Evolutionary conservation across 805 yeast genomes (phyloP).

Genomic region (Starmerella scarabaei): DNA sequence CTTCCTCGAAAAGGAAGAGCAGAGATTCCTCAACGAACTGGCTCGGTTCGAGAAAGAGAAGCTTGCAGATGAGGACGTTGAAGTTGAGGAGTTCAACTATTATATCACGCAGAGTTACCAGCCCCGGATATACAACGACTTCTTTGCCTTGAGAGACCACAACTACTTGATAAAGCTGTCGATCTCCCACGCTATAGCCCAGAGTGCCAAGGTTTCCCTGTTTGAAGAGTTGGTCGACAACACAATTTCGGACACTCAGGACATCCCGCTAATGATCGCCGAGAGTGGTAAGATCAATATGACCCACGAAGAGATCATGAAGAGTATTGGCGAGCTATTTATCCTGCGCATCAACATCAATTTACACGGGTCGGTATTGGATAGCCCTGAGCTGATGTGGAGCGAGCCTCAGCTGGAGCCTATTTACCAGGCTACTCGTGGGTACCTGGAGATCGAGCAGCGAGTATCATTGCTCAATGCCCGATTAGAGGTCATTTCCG

Average conservation of each 20-base stretch:
- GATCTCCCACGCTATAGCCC: constrained; percentile 91
- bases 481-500: constrained; percentile 84
- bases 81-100: constrained; percentile 87
- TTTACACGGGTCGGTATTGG: constrained; percentile 51
- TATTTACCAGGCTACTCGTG: constrained; percentile 91
- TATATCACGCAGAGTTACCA: constrained; percentile 89
- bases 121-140: constrained; percentile 92
- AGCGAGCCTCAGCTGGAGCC: constrained; percentile 97
- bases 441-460: constrained; percentile 89
- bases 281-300: constrained; percentile 87
- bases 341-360: constrained; percentile 44
- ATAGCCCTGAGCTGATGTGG: constrained; percentile 98
- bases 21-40: constrained; percentile 63
- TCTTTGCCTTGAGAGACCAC: constrained; percentile 75
- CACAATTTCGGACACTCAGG: constrained; percentile 94
- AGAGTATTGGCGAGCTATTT: constrained; percentile 89
- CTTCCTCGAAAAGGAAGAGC: constrained; percentile 70
- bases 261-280: constrained; percentile 92
- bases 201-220: constrained; percentile 84
- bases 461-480: constrained; percentile 82
- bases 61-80: constrained; percentile 80
- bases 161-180: constrained; percentile 88
- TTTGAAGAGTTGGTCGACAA: constrained; percentile 94
- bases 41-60: constrained; percentile 87
- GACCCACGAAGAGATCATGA: constrained; percentile 92